A percentile compares a stretch with the other conserved stretches of the same genome.
Evolutionary conservation across 345 rosid genomes (phyloP).

Genomic region (Diplotaxis tenuifolia): DNA sequence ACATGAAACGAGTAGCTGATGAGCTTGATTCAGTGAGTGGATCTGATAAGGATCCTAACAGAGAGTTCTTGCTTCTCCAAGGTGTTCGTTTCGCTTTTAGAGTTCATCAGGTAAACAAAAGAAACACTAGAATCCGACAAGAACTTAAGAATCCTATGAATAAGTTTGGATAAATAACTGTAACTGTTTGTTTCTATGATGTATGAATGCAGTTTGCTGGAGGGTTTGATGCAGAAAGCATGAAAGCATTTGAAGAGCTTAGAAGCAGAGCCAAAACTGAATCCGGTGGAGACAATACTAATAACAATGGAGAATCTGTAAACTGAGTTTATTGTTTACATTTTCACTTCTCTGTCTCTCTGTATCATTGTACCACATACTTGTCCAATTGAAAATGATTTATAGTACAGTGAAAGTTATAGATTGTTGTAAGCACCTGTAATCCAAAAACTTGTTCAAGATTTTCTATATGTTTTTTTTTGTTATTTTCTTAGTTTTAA

Average conservation of each 20-base stretch:
- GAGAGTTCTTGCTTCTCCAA: slow-evolving; percentile 91
- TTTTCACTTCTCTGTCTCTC: neutral
- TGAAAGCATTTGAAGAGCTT: slow-evolving; percentile 95
- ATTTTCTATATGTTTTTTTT: neutral
- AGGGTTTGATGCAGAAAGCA: slow-evolving; percentile 97
- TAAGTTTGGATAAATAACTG: neutral
- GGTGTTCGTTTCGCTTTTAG: slow-evolving; percentile 96
- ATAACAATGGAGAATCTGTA: slow-evolving; percentile 20
- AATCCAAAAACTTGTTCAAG: neutral
- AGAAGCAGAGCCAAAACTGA: slow-evolving; percentile 66
- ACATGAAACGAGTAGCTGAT: slow-evolving; percentile 87
- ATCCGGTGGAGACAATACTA: slow-evolving; percentile 39
- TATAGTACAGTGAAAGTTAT: slow-evolving; percentile 29
- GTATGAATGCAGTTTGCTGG: slow-evolving; percentile 74
- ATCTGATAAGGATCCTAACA: slow-evolving; percentile 85
- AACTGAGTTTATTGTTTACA: slow-evolving; percentile 22
- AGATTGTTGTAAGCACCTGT: slow-evolving; percentile 9
- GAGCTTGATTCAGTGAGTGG: slow-evolving; percentile 80
- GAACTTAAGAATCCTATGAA: neutral
- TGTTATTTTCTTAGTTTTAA: neutral
- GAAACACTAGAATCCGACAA: neutral
- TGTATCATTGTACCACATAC: slow-evolving; percentile 24
- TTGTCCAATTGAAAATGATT: slow-evolving; percentile 8
- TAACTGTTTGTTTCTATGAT: slow-evolving; percentile 8
- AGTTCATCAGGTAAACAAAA: slow-evolving; percentile 74